A percentile compares a stretch with the other conserved stretches of the same genome.
phyloP scores from a whole-genome alignment of 495 filamentous ascomycete genomes.

The Talaromyces trachyspermus region DNA sequence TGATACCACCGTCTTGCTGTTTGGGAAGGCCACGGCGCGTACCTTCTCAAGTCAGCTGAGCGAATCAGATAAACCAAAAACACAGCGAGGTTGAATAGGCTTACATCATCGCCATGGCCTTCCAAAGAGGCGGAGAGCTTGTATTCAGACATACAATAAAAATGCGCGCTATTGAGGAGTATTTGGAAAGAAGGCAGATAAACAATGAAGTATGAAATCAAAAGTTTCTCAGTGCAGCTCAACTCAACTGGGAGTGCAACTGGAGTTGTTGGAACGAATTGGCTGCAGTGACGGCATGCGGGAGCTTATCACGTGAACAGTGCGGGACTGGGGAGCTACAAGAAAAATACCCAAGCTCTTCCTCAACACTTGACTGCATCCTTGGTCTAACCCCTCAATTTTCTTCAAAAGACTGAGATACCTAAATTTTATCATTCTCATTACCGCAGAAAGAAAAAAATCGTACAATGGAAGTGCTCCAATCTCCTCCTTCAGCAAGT shows the following conservation, averaged over 20 bases:
- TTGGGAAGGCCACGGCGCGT: slow-evolving; percentile 75
- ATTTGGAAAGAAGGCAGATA: no score
- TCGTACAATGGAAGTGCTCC: slow-evolving; percentile 42
- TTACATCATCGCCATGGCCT: slow-evolving; percentile 79
- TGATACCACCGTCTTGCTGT: slow-evolving; percentile 64
- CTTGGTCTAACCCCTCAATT: no score
- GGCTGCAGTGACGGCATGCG: slow-evolving; percentile 7
- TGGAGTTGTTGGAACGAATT: not conserved
- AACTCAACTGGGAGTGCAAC: no score
- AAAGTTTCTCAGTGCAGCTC: no score
- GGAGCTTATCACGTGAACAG: slow-evolving; percentile 6
- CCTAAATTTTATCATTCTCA: not conserved
- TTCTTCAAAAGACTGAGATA: not conserved
- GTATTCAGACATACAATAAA: slow-evolving; percentile 53
- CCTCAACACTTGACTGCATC: no score
- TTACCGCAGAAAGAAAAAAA: not conserved
- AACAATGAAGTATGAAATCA: no score
- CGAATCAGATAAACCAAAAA: no score
- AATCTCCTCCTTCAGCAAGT: slow-evolving; percentile 36
- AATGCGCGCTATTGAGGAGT: no score
- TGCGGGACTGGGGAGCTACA: slow-evolving; percentile 5
- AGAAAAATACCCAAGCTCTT: slow-evolving; percentile 1
- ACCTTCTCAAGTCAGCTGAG: slow-evolving; percentile 50
- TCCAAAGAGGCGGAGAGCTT: slow-evolving; percentile 76
- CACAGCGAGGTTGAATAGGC: slow-evolving; percentile 22